Conservation (phyloP, 345 rosid genomes). For the Eucalyptus grandis region DNA sequence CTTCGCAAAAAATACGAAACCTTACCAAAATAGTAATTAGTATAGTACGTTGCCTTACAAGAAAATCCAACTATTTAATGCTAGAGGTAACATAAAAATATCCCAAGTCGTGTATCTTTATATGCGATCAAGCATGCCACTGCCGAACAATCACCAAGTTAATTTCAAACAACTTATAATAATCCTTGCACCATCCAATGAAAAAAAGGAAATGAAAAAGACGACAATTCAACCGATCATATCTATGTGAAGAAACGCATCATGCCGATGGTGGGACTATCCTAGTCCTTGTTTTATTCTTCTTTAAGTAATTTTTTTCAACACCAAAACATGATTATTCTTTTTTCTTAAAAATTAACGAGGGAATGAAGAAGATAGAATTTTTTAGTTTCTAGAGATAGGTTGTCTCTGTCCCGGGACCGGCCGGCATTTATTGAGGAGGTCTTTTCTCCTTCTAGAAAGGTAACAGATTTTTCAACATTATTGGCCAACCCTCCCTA, state of each 20-base stretch:
- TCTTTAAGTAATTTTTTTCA: not conserved
- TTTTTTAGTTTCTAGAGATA: not conserved
- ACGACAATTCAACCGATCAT: not conserved
- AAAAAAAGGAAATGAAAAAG: not conserved
- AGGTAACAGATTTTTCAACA: not conserved
- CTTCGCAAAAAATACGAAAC: accelerated
- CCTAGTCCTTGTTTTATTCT: not conserved
- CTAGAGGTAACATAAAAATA: not conserved
- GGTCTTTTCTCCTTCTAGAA: not conserved
- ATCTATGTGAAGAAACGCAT: not conserved
- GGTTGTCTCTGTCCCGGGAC: not conserved
- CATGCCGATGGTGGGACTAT: not conserved
- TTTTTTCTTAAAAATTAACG: not conserved
- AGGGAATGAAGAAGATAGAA: not conserved
- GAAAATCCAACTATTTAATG: not conserved
- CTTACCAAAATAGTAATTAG: not conserved
- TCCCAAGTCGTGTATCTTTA: not conserved
- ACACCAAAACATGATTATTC: not conserved
- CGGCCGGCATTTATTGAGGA: not conserved
- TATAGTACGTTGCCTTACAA: not conserved
- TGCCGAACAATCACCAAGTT: not conserved
- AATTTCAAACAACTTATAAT: not conserved
- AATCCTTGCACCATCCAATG: not conserved
- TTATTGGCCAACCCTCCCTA: not conserved
- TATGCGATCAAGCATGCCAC: not conserved